Evolutionary conservation across 805 yeast species (phyloP), one percentile per base, ranked within the genome.

Genomic region (Diddensiella transvaalensis): DNA sequence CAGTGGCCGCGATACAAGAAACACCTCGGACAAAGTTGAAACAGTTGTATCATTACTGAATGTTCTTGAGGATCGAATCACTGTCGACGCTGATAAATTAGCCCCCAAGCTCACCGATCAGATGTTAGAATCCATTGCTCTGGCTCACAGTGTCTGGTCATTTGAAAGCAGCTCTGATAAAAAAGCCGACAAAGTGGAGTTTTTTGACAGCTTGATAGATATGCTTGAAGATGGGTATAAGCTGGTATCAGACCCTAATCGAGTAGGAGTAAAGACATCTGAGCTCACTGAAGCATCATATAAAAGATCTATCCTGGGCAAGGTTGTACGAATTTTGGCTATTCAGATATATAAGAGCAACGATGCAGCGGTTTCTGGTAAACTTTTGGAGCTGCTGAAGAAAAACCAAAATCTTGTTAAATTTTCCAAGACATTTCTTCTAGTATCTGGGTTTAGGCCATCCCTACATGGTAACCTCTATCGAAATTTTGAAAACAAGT

Each of bases 121-220:
- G 52, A 65, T 88, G 21, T 72, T 86, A 18, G 89, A 85, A 61
- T 80, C 95, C 0, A 73, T 89, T 22, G 77, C 93, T 0, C 68
- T 78, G 42, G 89, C 95, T 0, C 78, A 82, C 58, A 86, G 85
- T 61, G 77, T 87, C 0, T 86, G 96, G 95, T 78, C 84, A 0
- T 78, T 80, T 35, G 38, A 35, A 8, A 17, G 38, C 15, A 13
- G 15, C 21, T 13, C 15, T n/a, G 38, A 17, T 8, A 35, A 35
- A 15, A 35, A 35, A 35, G 15, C 8, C 8, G 38, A 35, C 17
- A 35, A 35, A 35, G 38, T 8, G 6, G 38, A 35, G 21, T 35
- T 35, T 17, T 35, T 35, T 17, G 38, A 35, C 15, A n/a, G 21
- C 15, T 17, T 35, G 15, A 35, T 18, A 8, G 38, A 35, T 35